Conservation (phyloP, 2,329 filamentous ascomycete species). For the Alternaria brassicicola region DNA sequence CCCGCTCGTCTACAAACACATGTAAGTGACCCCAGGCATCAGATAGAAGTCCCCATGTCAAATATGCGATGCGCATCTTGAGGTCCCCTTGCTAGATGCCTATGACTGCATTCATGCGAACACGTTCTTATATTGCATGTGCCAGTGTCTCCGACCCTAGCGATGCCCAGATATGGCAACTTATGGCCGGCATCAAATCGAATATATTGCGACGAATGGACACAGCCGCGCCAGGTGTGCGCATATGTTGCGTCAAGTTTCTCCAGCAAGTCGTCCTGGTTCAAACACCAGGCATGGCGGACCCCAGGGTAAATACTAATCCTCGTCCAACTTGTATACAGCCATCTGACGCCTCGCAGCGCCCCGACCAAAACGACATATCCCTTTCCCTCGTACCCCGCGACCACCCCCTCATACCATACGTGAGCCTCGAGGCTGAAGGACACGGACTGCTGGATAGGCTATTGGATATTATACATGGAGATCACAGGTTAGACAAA, state of each 20-base stretch:
- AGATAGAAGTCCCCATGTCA: conserved; percentile 31
- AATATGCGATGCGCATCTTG: conserved; percentile 21
- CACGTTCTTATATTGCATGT: conserved; percentile 44
- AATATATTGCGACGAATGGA: conserved; percentile 91
- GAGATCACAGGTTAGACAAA: conserved; percentile 74
- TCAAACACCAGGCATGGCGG: conserved; percentile 84
- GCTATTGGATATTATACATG: conserved; percentile 82
- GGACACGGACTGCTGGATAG: conserved; percentile 89
- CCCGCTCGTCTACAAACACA: conserved; percentile 87
- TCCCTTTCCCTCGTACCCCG: conserved; percentile 84
- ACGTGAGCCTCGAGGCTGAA: conserved; percentile 87
- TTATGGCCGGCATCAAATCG: conserved; percentile 86
- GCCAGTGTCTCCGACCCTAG: conserved; percentile 83
- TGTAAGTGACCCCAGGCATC: conserved; percentile 68
- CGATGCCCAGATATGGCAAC: conserved; percentile 82
- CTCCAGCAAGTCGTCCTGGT: conserved; percentile 90
- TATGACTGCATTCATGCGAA: conserved; percentile 27
- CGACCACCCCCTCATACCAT: conserved; percentile 79
- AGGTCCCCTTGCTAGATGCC: conserved; percentile 21
- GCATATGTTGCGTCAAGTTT: conserved; percentile 97
- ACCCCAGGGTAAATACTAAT: conserved; percentile 72
- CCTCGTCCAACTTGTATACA: conserved; percentile 8
- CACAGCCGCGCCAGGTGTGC: conserved; percentile 72
- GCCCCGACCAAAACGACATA: conserved; percentile 78
- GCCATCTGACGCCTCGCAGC: conserved; percentile 56